phyloP scores from a whole-genome alignment of 2,329 filamentous ascomycete species.

The Aspergillus caelatus region DNA sequence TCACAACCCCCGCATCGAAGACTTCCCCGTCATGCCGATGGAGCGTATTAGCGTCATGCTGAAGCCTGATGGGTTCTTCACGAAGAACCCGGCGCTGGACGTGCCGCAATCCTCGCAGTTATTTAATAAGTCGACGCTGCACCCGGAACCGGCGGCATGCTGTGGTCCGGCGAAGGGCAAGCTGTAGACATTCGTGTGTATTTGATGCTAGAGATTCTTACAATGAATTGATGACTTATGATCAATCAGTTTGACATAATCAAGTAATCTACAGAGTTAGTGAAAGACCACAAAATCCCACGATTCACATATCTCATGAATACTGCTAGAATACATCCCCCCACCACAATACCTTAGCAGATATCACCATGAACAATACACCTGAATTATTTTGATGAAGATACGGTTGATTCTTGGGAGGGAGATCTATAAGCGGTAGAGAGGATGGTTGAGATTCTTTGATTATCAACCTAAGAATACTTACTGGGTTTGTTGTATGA shows the following conservation, averaged over 20 bases:
- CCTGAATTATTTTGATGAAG: no score
- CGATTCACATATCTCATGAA: no score
- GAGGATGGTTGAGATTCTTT: no score
- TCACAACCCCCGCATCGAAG: slow-evolving; percentile 65
- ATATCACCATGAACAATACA: no score
- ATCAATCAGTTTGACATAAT: not conserved
- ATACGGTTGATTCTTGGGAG: no score
- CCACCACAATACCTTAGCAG: no score
- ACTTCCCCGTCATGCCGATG: slow-evolving; percentile 70
- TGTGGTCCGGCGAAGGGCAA: not conserved
- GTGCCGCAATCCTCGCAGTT: slow-evolving; percentile 46
- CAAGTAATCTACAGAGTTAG: no score
- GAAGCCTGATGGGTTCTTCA: slow-evolving; percentile 56
- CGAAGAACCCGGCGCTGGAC: slow-evolving; percentile 53
- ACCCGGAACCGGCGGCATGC: slow-evolving; percentile 33
- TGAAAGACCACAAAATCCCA: no score
- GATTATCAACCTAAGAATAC: no score
- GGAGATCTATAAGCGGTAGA: no score
- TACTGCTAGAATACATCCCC: no score
- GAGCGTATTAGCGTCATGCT: slow-evolving; percentile 56
- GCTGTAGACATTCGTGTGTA: not conserved
- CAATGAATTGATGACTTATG: not conserved
- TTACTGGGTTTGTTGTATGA: no score
- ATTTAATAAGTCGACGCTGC: slow-evolving; percentile 46
- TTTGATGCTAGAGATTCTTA: not conserved